Conservation (phyloP, 202 grass and related monocot genomes). For the Carex sylvatica region DNA sequence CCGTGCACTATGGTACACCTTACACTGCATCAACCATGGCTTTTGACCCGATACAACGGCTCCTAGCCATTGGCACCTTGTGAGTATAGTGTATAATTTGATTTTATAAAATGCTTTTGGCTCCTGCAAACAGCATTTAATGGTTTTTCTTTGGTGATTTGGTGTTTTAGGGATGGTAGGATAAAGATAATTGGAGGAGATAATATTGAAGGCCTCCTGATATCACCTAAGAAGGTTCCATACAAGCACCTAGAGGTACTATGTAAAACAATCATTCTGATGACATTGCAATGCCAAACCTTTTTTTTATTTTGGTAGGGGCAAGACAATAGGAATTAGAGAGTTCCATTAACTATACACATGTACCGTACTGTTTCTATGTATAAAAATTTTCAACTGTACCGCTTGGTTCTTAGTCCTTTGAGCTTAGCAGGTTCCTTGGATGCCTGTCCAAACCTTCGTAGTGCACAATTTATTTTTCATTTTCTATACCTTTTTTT, state of each 20-base stretch:
- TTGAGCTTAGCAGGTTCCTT: not conserved
- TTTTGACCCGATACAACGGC: constrained; percentile 79
- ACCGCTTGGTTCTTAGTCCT: not conserved
- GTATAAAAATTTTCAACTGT: not conserved
- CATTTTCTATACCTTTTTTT: not conserved
- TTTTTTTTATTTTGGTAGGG: not conserved
- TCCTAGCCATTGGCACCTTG: constrained; percentile 83
- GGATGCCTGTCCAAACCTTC: not conserved
- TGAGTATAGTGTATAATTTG: constrained; percentile 31
- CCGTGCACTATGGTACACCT: constrained; percentile 68
- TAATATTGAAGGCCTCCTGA: constrained; percentile 78
- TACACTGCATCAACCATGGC: constrained; percentile 70
- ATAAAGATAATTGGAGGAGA: constrained; percentile 91
- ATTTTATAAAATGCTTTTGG: not conserved
- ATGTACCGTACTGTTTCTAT: not conserved
- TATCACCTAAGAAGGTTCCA: constrained; percentile 72
- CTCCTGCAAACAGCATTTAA: not conserved
- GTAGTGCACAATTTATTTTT: not conserved
- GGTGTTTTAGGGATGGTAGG: constrained; percentile 74
- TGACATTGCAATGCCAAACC: not conserved
- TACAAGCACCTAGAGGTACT: constrained; percentile 81
- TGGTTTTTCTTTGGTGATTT: constrained; percentile 19
- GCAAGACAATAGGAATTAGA: not conserved
- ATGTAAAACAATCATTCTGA: not conserved
- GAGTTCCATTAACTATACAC: not conserved